Evolutionary conservation across 352 stramenopile genomes (phyloP).

Genomic region (Pythium rishiriense): DNA sequence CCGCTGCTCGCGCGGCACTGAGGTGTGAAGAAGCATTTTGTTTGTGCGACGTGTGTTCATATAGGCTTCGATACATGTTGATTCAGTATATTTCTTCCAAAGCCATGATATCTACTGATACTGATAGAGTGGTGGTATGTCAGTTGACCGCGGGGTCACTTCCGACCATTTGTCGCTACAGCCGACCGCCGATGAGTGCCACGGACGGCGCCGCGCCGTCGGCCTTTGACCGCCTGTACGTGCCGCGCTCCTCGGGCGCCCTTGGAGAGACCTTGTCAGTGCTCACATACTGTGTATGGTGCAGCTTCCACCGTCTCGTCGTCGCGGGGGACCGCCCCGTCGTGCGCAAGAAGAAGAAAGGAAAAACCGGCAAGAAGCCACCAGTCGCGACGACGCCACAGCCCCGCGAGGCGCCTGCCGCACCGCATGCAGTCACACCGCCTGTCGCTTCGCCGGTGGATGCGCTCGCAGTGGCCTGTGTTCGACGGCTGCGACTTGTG

Average conservation of each 20-base stretch:
- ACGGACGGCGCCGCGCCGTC: slow-evolving; percentile 6
- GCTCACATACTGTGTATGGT: background rate
- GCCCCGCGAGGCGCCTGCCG: background rate
- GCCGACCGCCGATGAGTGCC: too few species aligned
- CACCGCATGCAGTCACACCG: background rate
- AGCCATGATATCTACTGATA: too few species aligned
- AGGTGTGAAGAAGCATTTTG: background rate
- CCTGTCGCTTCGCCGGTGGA: background rate
- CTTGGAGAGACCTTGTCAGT: background rate
- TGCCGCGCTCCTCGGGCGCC: too few species aligned
- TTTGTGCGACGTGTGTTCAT: slow-evolving; percentile 2
- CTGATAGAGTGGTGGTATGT: too few species aligned
- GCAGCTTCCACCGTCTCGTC: slow-evolving; percentile 19
- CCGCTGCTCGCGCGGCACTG: slow-evolving; percentile 19
- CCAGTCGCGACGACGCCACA: background rate
- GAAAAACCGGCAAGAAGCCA: slow-evolving; percentile 1
- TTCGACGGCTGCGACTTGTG: slow-evolving; percentile 6
- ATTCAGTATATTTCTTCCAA: too few species aligned
- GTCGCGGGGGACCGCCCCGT: slow-evolving; percentile 1
- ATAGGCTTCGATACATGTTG: slow-evolving; percentile 3
- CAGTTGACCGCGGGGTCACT: too few species aligned
- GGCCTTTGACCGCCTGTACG: slow-evolving; percentile 20
- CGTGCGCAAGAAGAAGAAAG: slow-evolving; percentile 14
- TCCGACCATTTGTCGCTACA: too few species aligned
- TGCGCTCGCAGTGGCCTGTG: background rate